Evolutionary conservation across 345 rosid species (phyloP).

Genomic region (Dipteronia sinensis): DNA sequence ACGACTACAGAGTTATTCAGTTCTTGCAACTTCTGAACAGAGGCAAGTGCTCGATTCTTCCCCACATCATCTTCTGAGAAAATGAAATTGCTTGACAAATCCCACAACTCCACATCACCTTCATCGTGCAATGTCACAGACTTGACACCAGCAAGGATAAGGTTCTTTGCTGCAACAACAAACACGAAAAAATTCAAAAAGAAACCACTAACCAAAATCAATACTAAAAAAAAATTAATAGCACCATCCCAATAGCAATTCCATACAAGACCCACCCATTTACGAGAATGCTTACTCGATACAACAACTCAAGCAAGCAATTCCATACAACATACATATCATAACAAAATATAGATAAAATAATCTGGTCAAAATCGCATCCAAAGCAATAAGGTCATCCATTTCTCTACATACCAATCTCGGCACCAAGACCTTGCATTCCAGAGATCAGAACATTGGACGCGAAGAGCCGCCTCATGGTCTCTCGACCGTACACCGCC

Average conservation of each 20-base stretch:
- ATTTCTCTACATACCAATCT: conserved; percentile 51
- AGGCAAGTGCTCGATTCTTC: conserved; percentile 80
- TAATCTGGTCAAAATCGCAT: neutral
- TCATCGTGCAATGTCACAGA: conserved; percentile 90
- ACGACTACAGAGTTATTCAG: conserved; percentile 80
- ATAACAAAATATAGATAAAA: neutral
- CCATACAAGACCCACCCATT: neutral
- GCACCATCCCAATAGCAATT: neutral
- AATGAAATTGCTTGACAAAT: conserved; percentile 75
- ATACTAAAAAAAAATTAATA: too few species aligned
- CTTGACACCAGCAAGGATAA: conserved; percentile 92
- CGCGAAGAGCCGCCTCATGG: conserved; percentile 71
- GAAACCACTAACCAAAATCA: too few species aligned
- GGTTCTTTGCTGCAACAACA: conserved; percentile 73
- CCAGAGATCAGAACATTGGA: conserved; percentile 69
- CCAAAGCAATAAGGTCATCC: neutral
- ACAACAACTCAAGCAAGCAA: too few species aligned
- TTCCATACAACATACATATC: too few species aligned
- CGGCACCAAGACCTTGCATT: conserved; percentile 72
- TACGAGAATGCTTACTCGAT: too few species aligned
- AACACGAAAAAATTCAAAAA: neutral
- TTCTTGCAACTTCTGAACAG: conserved; percentile 85
- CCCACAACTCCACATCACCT: conserved; percentile 78
- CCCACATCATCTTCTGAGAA: conserved; percentile 79
- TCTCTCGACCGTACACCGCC: conserved; percentile 77